Evolutionary conservation across 2,329 filamentous ascomycete species (phyloP), one percentile per base, ranked within the genome.

Genomic region (Aspergillus phoenicis): DNA sequence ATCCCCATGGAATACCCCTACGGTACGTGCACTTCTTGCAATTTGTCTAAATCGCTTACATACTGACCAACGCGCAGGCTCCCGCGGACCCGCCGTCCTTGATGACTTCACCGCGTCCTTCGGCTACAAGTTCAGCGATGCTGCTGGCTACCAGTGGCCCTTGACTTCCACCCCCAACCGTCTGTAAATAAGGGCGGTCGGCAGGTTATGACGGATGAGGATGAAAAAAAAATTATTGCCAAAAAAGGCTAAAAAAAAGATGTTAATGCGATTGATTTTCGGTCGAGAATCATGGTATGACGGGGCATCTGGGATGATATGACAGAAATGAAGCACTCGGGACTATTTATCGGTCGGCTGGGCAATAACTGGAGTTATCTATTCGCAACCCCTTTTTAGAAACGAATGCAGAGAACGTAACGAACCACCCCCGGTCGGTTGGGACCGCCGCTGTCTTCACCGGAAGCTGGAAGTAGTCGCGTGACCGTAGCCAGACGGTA

Each of bases 1-100:
- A 91, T 97, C 62, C 95, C 95, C 26, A 99, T 99, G 95, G 94
- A 97, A 75, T 99, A 99, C 82, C 94, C 96, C 68, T 99, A 99
- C 76, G 95, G 95, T 97, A 82, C 82, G 90, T 78, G 45, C 33
- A 10, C 38, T 7, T 8, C n/a, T 10, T 45, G 2, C 10, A 13
- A 36, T 33, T 5, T 13, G 3, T 11, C n/a, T 17, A 8, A 17
- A 17, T 33, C 2, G n/a, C 13, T 10, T 4, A 26, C 48, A 28
- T 41, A 13, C 41, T 52, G 30, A 55, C 61, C 66, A 62, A 62
- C 48, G 52, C 22, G 10, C 69, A 99, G 95, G 95, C 69, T 99
- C 95, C 62, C 94, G 96, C 72, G 95, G 96, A 63, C 96, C 96
- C 28, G 91, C 93, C 58, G 94, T 99, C 39, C 86, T 99, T 59